phyloP scores from a whole-genome alignment of 768 basidiomycete species.

The Trametes maxima region DNA sequence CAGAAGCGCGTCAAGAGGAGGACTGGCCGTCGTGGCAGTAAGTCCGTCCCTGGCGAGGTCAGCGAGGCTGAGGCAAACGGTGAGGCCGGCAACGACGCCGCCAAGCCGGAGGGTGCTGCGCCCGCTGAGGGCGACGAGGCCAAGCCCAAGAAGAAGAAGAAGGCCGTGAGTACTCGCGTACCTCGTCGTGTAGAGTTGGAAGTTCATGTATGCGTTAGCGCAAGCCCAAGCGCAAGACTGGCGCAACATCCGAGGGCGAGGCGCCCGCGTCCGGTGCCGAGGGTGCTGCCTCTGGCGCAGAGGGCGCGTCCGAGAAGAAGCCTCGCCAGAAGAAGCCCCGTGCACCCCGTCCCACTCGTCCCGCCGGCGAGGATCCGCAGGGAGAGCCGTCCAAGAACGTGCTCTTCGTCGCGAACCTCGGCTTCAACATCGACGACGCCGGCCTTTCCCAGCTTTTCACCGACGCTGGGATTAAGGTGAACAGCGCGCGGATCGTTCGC shows the following conservation, averaged over 20 bases:
- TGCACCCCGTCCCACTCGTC: conserved; percentile 60
- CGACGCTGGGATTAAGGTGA: conserved; percentile 79
- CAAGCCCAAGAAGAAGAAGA: conserved; percentile 83
- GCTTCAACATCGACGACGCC: conserved; percentile 89
- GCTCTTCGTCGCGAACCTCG: conserved; percentile 97
- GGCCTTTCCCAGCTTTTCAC: conserved; percentile 82
- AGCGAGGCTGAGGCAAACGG: conserved; percentile 89
- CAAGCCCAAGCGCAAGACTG: conserved; percentile 42
- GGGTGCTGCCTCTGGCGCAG: conserved; percentile 33
- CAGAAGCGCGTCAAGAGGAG: conserved; percentile 77
- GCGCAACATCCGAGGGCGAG: conserved; percentile 38
- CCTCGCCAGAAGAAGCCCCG: conserved; percentile 59
- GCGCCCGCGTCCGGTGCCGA: conserved; percentile 29
- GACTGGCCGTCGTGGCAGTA: conserved; percentile 83
- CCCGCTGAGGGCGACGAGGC: conserved; percentile 56
- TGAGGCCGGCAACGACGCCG: conserved; percentile 51
- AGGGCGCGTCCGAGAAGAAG: conserved; percentile 41
- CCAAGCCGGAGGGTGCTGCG: conserved; percentile 53
- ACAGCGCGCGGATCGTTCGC: conserved; percentile 88
- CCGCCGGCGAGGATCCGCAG: conserved; percentile 78
- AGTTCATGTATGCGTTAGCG: conserved; percentile 46
- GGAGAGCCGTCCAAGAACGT: conserved; percentile 89
- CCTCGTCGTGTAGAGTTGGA: conserved; percentile 7
- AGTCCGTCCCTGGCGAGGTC: conserved; percentile 86
- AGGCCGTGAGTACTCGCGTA: conserved; percentile 51